These are phyloP conservation scores for Coccomyxa sp. DNA, from an alignment of 139 green algal genomes.

Conservation along the genomic window DNA sequence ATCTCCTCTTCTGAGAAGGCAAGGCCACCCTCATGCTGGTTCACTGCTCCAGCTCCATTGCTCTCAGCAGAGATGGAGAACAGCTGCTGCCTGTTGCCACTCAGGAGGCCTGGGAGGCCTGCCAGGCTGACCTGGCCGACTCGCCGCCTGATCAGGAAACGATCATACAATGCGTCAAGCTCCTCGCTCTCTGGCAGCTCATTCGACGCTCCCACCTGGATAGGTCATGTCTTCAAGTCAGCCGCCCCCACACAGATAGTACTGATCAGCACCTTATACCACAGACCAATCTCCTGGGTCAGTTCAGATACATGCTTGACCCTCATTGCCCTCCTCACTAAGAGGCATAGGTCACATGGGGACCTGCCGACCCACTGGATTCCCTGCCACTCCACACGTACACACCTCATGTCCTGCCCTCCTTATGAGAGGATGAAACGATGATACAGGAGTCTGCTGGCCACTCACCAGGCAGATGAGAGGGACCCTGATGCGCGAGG, in stretches of 20 bases:
- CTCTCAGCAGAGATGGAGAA: background rate
- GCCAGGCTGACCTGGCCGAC: constrained; percentile 32
- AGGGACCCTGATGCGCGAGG: constrained; percentile 49
- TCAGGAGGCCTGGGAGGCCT: background rate
- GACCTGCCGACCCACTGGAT: no score
- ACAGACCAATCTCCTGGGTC: no score
- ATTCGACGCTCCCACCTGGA: constrained; percentile 82
- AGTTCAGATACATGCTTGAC: no score
- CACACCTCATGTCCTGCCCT: background rate
- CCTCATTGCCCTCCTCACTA: no score
- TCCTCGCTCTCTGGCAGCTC: constrained; percentile 90
- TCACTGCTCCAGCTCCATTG: background rate
- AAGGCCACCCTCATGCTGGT: no score
- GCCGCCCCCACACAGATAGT: no score
- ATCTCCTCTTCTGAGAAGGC: constrained; percentile 46
- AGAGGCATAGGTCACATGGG: no score
- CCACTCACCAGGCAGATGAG: constrained; percentile 50
- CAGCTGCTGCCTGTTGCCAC: background rate
- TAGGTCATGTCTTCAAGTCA: no score
- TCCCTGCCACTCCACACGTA: no score
- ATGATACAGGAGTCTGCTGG: background rate
- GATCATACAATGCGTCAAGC: constrained; percentile 91
- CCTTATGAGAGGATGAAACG: background rate
- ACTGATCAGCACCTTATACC: no score
- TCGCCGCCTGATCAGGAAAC: constrained; percentile 78